These are phyloP conservation scores for Melaleuca quinquenervia DNA, from an alignment of 345 rosid genomes.

Conservation along the genomic window DNA sequence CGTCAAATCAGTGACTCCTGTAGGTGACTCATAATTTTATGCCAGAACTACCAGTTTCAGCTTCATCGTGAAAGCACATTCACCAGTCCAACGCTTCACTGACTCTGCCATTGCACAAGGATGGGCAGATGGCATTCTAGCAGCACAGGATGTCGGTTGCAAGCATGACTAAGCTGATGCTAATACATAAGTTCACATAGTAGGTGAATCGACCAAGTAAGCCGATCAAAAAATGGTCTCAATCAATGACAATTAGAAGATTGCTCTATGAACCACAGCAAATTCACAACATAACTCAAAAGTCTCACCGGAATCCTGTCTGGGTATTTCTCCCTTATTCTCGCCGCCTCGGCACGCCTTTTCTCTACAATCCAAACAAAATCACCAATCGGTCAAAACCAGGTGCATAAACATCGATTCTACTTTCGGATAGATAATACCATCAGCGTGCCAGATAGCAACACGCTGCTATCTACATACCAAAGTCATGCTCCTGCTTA, in stretches of 20 bases:
- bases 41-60: background rate
- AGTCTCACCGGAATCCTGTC: constrained; percentile 3
- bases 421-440: background rate
- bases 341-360: background rate
- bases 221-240: background rate
- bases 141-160: background rate
- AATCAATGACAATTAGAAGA: background rate
- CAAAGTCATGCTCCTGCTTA: constrained; percentile 34
- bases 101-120: background rate
- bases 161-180: background rate
- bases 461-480: constrained; percentile 1
- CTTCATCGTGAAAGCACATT: background rate
- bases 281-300: background rate
- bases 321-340: constrained; percentile 8
- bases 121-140: background rate
- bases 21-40: background rate
- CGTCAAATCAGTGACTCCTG: background rate
- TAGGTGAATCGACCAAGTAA: background rate
- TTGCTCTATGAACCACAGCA: background rate
- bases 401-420: background rate
- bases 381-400: background rate
- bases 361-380: background rate
- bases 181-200: background rate
- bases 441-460: background rate
- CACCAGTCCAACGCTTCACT: background rate